These are phyloP conservation scores for Suillus subaureus DNA, from an alignment of 768 basidiomycete genomes.

Conservation along the genomic window DNA sequence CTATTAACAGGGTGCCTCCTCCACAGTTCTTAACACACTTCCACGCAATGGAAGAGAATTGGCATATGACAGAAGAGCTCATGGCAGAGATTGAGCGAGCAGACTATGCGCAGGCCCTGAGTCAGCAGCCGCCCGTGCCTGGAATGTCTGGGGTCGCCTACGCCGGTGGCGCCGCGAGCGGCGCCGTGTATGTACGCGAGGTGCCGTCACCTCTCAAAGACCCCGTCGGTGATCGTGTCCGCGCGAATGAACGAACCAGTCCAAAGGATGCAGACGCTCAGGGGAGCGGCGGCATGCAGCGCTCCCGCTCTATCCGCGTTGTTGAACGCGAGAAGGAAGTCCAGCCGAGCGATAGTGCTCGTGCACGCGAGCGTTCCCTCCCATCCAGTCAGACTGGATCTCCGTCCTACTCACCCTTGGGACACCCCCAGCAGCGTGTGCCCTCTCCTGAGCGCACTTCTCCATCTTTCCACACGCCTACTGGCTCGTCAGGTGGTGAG, in stretches of 20 bases:
- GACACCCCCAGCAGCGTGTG: slow-evolving; percentile 39
- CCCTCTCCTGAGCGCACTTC: slow-evolving; percentile 59
- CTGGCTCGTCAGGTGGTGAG: slow-evolving; percentile 50
- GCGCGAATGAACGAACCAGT: slow-evolving; percentile 53
- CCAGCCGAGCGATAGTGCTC: slow-evolving; percentile 28
- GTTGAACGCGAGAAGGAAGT: slow-evolving; percentile 48
- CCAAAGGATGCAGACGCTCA: slow-evolving; percentile 56
- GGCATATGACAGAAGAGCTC: slow-evolving; percentile 70
- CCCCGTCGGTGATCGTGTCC: slow-evolving; percentile 55
- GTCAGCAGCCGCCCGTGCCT: slow-evolving; percentile 41
- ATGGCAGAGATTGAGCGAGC: slow-evolving; percentile 73
- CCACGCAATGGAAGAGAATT: slow-evolving; percentile 55
- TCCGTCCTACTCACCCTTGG: slow-evolving; percentile 45
- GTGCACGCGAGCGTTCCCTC: slow-evolving; percentile 29
- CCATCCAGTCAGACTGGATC: slow-evolving; percentile 39
- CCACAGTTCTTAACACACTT: slow-evolving; percentile 60
- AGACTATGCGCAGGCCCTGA: slow-evolving; percentile 62
- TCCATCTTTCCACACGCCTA: slow-evolving; percentile 51
- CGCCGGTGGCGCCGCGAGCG: slow-evolving; percentile 48
- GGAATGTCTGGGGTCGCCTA: slow-evolving; percentile 47
- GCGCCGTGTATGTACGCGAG: slow-evolving; percentile 35
- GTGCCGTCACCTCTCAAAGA: slow-evolving; percentile 50
- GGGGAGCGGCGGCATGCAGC: slow-evolving; percentile 24
- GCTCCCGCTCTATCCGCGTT: slow-evolving; percentile 36
- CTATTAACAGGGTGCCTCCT: slow-evolving; percentile 56